Base-by-base conservation (phyloP, 805 yeast genomes). In the Spathaspora hagerdaliae region DNA sequence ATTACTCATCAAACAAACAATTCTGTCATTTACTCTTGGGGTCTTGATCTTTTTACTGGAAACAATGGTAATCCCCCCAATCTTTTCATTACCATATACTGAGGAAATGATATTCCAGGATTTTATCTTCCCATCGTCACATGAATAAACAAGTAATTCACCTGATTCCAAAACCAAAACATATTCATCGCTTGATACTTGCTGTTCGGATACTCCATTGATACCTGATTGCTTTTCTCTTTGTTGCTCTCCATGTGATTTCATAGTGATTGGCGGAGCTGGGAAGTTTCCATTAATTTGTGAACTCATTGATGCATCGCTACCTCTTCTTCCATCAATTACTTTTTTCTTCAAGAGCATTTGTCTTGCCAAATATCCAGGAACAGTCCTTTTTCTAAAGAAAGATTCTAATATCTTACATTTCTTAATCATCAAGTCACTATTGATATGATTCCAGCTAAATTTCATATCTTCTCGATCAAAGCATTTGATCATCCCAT, bases 1-100 rank as follows among this genome's bases (percentile, higher is more conserved):
- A 40, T 71, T 71, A 10, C 63, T 64, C 3, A 77, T 65, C 39
- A 75, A 71, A 46, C 82, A 77, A 1, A 87, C 80, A 29, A 87
- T 64, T 49, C 91, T 70, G 58, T 87, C 94, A 55, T 80, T 83
- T 26, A 87, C 83, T 58, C 94, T 73, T 5, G 95, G 88, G 0
- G 95, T 83, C 2, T 75, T 59, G 9, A 88, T 59, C 48, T 77
- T 77, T 42, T 75, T 76, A 45, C 83, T 82, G 2, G 80, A 69
- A 1, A 71, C 67, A n/a, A 85, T 56, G 15, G 45, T 46, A 6
- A 51, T 37, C 11, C 35, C 41, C 9, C 12, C 32, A 7, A 36
- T 14, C 11, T 31, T n/a, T 24, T 45, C 49, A 33, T 48, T 52
- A 7, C 48, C 51, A 43, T 59, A 63, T 0, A 59, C 48, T 9